Evolutionary conservation across 2,329 filamentous ascomycete species (phyloP), one percentile per base, ranked within the genome.

Genomic region (Akanthomyces uredinophilus): DNA sequence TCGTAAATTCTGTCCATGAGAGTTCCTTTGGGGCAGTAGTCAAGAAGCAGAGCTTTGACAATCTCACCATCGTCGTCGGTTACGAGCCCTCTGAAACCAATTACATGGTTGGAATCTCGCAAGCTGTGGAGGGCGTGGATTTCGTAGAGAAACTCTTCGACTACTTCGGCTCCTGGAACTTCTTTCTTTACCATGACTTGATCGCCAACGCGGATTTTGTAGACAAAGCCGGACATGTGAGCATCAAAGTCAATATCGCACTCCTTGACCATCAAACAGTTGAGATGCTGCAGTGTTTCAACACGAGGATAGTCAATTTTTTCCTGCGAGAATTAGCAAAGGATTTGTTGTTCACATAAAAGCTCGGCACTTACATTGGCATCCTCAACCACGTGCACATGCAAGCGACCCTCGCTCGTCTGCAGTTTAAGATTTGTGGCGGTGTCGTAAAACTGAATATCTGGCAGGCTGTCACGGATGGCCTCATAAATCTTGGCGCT

Each of bases 381-480:
- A 72, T 99, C 95, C 74, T 99, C 94, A n/a, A 95, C 93, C 58
- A 99, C 95, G 73, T 98, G 95, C 7, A 99, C 92, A 75, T 98
- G 93, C 27, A 99, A 81, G 64, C 92, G 87, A 16, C 91, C 91
- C 62, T 96, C 89, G 5, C 86, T 88, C 0, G 95, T 99, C 73
- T 97, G 87, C 20, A 99, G 82, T 74, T 96, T 96, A 65, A 99
- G 83, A 69, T 98, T 98, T 20, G 95, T 98, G 63, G 98, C 94
- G 0, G 92, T 96, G 61, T 93, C 87, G 75, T 96, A 98, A 72
- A 97, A 99, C 68, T 96, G 90, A 57, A 99, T 98, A 63, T 96
- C 92, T n/a, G 83, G 81, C 2, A 99, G 82, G 22, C 92, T 96
- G 65, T 96, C 92, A 32, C 93, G 89, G 68, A 99, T 96, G 2